These are phyloP conservation scores for Puccinia horiana DNA, from an alignment of 1,284 basidiomycete species.

Conservation along the genomic window DNA sequence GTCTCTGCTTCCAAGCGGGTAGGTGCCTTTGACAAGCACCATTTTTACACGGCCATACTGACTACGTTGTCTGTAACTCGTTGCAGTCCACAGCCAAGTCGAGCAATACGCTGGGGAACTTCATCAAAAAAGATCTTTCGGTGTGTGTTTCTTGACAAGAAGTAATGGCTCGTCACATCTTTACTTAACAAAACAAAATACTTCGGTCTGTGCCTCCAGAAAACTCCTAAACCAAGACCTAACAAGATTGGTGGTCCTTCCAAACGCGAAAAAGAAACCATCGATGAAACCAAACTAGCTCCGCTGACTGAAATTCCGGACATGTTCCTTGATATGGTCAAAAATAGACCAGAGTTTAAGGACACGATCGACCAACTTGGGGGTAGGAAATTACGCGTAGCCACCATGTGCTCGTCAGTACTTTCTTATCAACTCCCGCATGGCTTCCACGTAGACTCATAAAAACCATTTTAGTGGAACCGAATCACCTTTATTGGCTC, in stretches of 20 bases:
- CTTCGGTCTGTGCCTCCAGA: slow-evolving; percentile 1
- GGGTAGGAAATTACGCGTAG: slow-evolving; percentile 83
- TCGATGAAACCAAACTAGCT: slow-evolving; percentile 62
- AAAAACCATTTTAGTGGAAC: slow-evolving; percentile 69
- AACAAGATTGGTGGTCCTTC: slow-evolving; percentile 39
- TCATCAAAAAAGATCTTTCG: slow-evolving; percentile 41
- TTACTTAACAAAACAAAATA: not conserved
- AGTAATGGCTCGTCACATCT: not conserved
- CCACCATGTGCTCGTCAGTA: slow-evolving; percentile 79
- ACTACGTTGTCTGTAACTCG: not conserved
- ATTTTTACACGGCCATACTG: not conserved
- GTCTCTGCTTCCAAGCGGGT: slow-evolving; percentile 1
- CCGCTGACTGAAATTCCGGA: slow-evolving; percentile 78
- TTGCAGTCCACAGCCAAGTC: slow-evolving; percentile 40
- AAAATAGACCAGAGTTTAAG: slow-evolving; percentile 65
- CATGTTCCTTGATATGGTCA: slow-evolving; percentile 82
- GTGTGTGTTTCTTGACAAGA: slow-evolving; percentile 15
- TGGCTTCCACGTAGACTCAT: not conserved
- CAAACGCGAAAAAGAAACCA: slow-evolving; percentile 51
- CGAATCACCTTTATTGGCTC: slow-evolving; percentile 85
- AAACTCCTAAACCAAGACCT: slow-evolving; percentile 12
- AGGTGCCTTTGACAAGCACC: not conserved
- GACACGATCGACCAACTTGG: slow-evolving; percentile 69
- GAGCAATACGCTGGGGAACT: slow-evolving; percentile 43
- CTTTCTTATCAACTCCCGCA: not conserved